Conservation (phyloP, 495 filamentous ascomycete genomes). For the Hypoxylon subgilvum region DNA sequence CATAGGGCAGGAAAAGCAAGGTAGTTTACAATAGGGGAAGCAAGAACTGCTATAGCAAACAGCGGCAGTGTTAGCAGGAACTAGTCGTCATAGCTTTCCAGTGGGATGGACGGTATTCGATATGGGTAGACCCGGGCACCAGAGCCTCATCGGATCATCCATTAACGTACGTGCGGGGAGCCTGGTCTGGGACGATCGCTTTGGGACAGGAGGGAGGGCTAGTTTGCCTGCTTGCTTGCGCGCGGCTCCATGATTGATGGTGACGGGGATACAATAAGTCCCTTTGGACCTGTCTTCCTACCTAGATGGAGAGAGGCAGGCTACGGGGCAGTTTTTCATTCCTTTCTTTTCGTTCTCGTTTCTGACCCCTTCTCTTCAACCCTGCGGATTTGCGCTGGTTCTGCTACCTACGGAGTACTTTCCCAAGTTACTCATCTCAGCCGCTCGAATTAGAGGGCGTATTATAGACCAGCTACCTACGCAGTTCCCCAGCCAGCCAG, state of each 20-base stretch:
- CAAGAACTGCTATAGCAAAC: too few relatives aligned
- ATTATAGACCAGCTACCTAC: conserved; percentile 3
- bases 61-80: too few relatives aligned
- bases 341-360: conserved; percentile 1
- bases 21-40: too few relatives aligned
- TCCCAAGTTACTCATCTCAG: too few relatives aligned
- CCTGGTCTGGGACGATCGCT: not conserved
- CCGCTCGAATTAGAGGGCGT: conserved; percentile 15
- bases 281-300: too few relatives aligned
- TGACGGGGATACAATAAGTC: not conserved
- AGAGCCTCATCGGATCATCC: conserved; percentile 29
- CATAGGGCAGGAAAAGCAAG: not conserved
- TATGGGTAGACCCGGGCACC: not conserved
- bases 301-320: conserved; percentile 22
- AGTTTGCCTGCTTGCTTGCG: not conserved
- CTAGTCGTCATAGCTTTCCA: not conserved
- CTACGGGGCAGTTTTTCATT: conserved; percentile 16
- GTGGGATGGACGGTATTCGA: not conserved
- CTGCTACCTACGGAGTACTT: too few relatives aligned
- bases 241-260: not conserved
- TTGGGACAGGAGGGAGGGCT: conserved; percentile 1
- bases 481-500: too few relatives aligned
- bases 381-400: too few relatives aligned
- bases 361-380: not conserved
- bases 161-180: conserved; percentile 7